Evolutionary conservation across 306 rosid genomes (phyloP).

Genomic region (Prosopis cineraria): DNA sequence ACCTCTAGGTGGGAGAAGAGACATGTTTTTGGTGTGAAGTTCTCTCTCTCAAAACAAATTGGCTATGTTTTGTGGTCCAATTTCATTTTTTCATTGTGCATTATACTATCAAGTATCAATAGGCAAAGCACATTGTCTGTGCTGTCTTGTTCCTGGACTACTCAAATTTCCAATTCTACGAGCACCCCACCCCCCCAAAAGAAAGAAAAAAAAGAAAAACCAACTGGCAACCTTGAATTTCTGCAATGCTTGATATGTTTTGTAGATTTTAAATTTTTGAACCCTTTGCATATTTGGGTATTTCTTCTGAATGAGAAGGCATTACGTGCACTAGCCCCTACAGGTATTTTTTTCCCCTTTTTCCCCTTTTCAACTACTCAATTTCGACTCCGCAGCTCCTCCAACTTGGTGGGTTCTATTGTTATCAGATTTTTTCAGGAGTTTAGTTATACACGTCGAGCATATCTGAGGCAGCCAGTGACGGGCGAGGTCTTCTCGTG

Average conservation of each 20-base stretch:
- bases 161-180: background rate
- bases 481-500: background rate
- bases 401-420: conserved; percentile 32
- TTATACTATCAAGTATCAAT: background rate
- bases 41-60: too few relatives aligned
- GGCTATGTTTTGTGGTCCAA: background rate
- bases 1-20: too few relatives aligned
- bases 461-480: conserved; percentile 6
- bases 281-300: conserved; percentile 26
- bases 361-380: background rate
- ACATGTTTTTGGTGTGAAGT: too few relatives aligned
- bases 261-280: too few relatives aligned
- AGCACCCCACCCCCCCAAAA: too few relatives aligned
- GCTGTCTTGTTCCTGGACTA: background rate
- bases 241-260: background rate
- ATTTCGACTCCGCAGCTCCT: conserved; percentile 36
- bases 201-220: too few relatives aligned
- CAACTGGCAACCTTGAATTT: conserved; percentile 4
- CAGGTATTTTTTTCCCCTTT: conserved; percentile 2
- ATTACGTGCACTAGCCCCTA: conserved; percentile 74
- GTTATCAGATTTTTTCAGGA: conserved; percentile 21
- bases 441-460: background rate
- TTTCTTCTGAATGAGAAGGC: conserved; percentile 61
- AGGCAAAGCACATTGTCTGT: too few relatives aligned
- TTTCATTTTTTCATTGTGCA: background rate